Evolutionary conservation across 1,284 basidiomycete genomes (phyloP), one percentile per base, ranked within the genome.

Genomic region (Marasmius sp.): DNA sequence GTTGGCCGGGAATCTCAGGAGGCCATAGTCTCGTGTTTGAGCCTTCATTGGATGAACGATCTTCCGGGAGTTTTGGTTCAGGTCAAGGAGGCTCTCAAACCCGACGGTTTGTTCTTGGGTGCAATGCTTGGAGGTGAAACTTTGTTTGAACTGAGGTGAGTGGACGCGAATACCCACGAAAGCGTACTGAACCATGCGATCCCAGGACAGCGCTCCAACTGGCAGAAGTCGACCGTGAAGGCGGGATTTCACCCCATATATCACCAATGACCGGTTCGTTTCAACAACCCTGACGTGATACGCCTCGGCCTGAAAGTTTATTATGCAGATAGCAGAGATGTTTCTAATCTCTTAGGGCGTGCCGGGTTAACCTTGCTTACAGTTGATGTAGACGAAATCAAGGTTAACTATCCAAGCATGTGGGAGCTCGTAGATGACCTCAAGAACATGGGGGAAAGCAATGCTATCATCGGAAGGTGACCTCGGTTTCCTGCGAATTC

Each of bases 21-120:
- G 72, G 94, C 94, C 45, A 87, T 99, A 51, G 89, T 98, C 37
- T 96, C 94, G 14, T 95, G 93, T 69, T 83, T 97, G 2, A 92
- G 90, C 61, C 80, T 99, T 58, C 97, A 99, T 70, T 99, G 97
- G 97, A 89, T 98, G 9, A 99, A 99, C 69, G 97, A 99, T 76
- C 84, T 99, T 12, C 97, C 43, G 92, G 95, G 95, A n/a, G 82
- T 89, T 0, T 83, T 99, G 33, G 85, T 95, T 11, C 97, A 99
- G 72, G 93, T 98, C 62, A 87, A 86, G 67, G 88, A 95, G 74
- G 86, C 91, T 2, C 78, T 99, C 14, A 84, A 89, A 69, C 94
- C 96, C 0, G 97, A 99, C 72, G 97, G 97, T 0, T 87, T 98
- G 36, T 98, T 99, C 71, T 82, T 99, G 14, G 96, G 91, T 20